A percentile compares a stretch with the other conserved stretches of the same genome.
These are phyloP conservation scores for Tolypocladium inflatum DNA, from an alignment of 2,329 filamentous ascomycete species.

Conservation along the genomic window DNA sequence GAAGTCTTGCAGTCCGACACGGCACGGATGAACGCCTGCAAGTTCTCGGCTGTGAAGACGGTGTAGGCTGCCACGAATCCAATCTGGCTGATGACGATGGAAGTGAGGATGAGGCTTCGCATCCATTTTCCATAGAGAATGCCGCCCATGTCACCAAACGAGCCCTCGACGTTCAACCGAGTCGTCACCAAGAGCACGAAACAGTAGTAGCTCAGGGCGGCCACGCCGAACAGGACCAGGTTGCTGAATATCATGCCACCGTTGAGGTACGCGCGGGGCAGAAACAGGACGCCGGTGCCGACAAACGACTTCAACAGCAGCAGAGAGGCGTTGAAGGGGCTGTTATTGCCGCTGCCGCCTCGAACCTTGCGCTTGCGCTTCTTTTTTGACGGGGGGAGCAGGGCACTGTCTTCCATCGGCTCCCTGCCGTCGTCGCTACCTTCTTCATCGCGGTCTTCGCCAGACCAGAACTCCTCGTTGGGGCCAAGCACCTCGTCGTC, in stretches of 20 bases:
- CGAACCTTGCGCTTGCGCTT: constrained; percentile 70
- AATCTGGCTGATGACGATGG: constrained; percentile 91
- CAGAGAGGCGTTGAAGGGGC: constrained; percentile 68
- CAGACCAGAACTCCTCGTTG: constrained; percentile 86
- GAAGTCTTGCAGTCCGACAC: constrained; percentile 79
- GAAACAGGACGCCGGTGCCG: constrained; percentile 87
- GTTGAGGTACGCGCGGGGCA: constrained; percentile 88
- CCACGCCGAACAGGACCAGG: constrained; percentile 76
- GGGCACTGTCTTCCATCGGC: constrained; percentile 77
- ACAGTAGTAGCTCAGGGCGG: constrained; percentile 87
- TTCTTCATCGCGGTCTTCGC: constrained; percentile 55
- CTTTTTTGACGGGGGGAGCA: constrained; percentile 67
- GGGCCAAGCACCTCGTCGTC: constrained; percentile 83
- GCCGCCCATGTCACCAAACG: constrained; percentile 94
- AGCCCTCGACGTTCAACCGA: constrained; percentile 77
- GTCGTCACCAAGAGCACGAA: constrained; percentile 90
- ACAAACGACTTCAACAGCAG: constrained; percentile 96
- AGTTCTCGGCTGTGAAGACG: constrained; percentile 91
- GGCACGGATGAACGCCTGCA: constrained; percentile 89
- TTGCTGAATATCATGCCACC: constrained; percentile 98
- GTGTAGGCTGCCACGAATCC: constrained; percentile 94
- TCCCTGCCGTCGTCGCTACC: constrained; percentile 59
- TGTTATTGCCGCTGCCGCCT: constrained; percentile 65
- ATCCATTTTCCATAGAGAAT: constrained; percentile 86
- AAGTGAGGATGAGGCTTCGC: constrained; percentile 76